Conservation (phyloP, 73 alveolate genomes). For the Blepharisma stoltei region DNA sequence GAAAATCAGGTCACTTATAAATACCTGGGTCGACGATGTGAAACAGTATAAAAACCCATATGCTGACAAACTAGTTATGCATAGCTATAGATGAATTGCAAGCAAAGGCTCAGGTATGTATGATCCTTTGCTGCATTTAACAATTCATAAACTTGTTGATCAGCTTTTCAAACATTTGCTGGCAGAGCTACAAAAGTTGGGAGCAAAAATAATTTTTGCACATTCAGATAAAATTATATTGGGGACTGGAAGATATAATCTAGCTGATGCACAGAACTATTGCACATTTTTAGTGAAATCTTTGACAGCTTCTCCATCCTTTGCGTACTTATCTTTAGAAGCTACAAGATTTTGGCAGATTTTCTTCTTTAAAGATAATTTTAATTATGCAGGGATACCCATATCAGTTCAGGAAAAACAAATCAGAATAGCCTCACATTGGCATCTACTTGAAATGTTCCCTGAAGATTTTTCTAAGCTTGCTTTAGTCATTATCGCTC, state of each 20-base stretch:
- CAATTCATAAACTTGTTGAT: constrained; percentile 77
- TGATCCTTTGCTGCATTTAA: constrained; percentile 84
- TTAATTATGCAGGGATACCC: constrained; percentile 75
- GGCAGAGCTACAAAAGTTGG: constrained; percentile 62
- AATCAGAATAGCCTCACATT: constrained; percentile 36
- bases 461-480: constrained; percentile 53
- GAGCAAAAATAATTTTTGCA: constrained; percentile 75
- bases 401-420: constrained; percentile 45
- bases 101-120: constrained; percentile 69
- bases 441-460: constrained; percentile 53
- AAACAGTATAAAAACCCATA: constrained; percentile 50
- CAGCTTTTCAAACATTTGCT: constrained; percentile 60
- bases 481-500: constrained; percentile 54
- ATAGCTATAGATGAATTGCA: constrained; percentile 85
- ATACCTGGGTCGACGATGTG: constrained; percentile 71
- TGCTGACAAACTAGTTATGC: constrained; percentile 75
- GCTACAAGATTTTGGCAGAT: constrained; percentile 76
- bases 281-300: constrained; percentile 64
- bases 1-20: constrained; percentile 62
- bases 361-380: constrained; percentile 76
- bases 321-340: constrained; percentile 54
- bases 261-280: constrained; percentile 61
- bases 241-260: constrained; percentile 53
- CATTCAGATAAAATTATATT: constrained; percentile 69
- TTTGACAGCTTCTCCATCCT: constrained; percentile 57